Percentiles rank a stretch among this genome's conserved stretches.
phyloP scores from a whole-genome alignment of 176 grass and related monocot genomes.

The Cocos nucifera region DNA sequence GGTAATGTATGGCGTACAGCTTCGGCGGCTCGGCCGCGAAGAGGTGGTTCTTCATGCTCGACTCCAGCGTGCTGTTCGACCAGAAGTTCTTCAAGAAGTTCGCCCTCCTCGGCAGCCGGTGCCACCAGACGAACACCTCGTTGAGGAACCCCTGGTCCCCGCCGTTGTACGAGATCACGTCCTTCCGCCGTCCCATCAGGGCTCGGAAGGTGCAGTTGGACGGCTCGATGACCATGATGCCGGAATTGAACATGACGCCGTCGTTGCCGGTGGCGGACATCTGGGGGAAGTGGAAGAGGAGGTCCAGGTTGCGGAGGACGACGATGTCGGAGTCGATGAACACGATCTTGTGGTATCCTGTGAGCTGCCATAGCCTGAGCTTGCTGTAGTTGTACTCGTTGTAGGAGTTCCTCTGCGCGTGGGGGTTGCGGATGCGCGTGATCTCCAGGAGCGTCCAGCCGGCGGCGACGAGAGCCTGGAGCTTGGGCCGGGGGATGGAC shows the following conservation, averaged over 20 bases:
- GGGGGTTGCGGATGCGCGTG: slow-evolving; percentile 77
- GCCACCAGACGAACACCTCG: slow-evolving; percentile 99
- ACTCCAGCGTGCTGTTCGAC: slow-evolving; percentile 56
- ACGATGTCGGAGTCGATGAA: slow-evolving; percentile 94
- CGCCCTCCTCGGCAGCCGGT: slow-evolving; percentile 65
- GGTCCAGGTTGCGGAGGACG: slow-evolving; percentile 70
- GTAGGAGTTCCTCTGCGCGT: slow-evolving; percentile 50
- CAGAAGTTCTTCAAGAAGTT: slow-evolving; percentile 97
- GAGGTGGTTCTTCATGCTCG: slow-evolving; percentile 57
- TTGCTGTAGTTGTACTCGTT: slow-evolving; percentile 99
- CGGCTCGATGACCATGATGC: slow-evolving; percentile 85
- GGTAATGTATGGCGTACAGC: slow-evolving; percentile 77
- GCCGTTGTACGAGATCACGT: slow-evolving; percentile 82
- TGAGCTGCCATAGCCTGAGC: slow-evolving; percentile 92
- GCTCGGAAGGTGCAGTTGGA: slow-evolving; percentile 67
- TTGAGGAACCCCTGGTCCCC: slow-evolving; percentile 96
- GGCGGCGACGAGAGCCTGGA: slow-evolving; percentile 41
- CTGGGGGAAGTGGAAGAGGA: slow-evolving; percentile 79
- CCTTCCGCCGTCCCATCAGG: slow-evolving; percentile 34
- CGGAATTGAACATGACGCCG: slow-evolving; percentile 75
- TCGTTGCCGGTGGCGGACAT: slow-evolving; percentile 71
- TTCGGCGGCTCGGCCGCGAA: slow-evolving; percentile 52
- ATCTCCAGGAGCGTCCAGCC: slow-evolving; percentile 57
- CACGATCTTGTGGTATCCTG: slow-evolving; percentile 65
- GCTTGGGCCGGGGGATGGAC: slow-evolving; percentile 41